phyloP scores from a whole-genome alignment of 2,329 filamentous ascomycete species.

The Colletotrichum orbiculare region DNA sequence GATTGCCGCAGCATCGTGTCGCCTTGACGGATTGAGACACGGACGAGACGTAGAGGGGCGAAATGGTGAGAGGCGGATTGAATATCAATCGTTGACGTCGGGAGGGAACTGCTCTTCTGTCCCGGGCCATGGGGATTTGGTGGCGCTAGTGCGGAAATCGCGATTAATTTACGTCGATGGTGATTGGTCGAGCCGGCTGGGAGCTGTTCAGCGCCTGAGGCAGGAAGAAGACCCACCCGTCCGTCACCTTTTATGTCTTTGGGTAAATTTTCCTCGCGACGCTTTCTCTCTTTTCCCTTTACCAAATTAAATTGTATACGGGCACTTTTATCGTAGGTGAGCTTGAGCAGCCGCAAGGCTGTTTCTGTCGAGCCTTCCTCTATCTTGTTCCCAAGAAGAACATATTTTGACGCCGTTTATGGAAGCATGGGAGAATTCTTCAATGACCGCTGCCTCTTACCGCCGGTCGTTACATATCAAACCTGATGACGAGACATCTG shows the following conservation, averaged over 20 bases:
- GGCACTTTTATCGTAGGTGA: conserved; percentile 78
- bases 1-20: conserved; percentile 76
- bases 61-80: conserved; percentile 45
- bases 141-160: conserved; percentile 49
- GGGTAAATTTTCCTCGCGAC: conserved; percentile 33
- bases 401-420: conserved; percentile 72
- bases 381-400: conserved; percentile 75
- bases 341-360: conserved; percentile 61
- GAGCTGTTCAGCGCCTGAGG: conserved; percentile 51
- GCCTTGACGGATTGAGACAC: conserved; percentile 63
- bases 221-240: conserved; percentile 15
- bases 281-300: conserved; percentile 51
- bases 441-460: conserved; percentile 76
- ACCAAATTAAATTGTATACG: conserved; percentile 70
- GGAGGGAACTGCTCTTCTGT: conserved; percentile 50
- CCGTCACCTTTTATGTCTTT: conserved; percentile 23
- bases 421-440: conserved; percentile 76
- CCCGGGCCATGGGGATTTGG: conserved; percentile 45
- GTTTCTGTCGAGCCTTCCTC: conserved; percentile 73
- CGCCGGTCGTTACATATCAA: conserved; percentile 75
- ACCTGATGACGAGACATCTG: conserved; percentile 7
- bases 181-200: conserved; percentile 51
- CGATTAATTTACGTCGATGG: conserved; percentile 56
- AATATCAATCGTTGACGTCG: conserved; percentile 55
- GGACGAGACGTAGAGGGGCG: conserved; percentile 48